A percentile compares a stretch with the other conserved stretches of the same genome.
phyloP scores from a whole-genome alignment of 139 green algal genomes.

The Pleodorina starrii region DNA sequence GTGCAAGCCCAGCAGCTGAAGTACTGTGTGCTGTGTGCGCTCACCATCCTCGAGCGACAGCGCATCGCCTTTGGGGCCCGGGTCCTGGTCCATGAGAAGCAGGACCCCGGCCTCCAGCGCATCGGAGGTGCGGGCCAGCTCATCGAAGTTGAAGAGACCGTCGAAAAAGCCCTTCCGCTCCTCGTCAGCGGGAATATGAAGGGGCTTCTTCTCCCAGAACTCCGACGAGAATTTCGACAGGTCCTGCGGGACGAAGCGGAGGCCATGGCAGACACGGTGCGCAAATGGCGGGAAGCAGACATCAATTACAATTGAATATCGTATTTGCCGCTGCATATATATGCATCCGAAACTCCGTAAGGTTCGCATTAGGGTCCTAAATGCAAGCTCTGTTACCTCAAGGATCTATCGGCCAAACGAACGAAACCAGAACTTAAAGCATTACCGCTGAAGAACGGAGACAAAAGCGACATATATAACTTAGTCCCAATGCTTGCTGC shows the following conservation, averaged over 20 bases:
- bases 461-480: too few species aligned
- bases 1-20: too few species aligned
- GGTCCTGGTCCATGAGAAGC: conserved; percentile 24
- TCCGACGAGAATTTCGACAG: conserved; percentile 36
- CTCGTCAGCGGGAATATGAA: conserved; percentile 54
- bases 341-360: too few species aligned
- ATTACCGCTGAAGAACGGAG: too few species aligned
- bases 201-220: conserved; percentile 61
- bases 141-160: conserved; percentile 15
- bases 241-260: neutral
- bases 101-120: conserved; percentile 3
- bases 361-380: too few species aligned
- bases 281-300: neutral
- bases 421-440: too few species aligned
- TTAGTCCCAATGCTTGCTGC: too few species aligned
- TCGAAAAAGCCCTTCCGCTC: conserved; percentile 56
- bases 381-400: too few species aligned
- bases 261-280: neutral
- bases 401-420: too few species aligned
- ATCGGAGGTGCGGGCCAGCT: conserved; percentile 37
- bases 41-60: conserved; percentile 16
- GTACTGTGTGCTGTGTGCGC: too few species aligned
- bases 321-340: too few species aligned
- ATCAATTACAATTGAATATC: too few species aligned
- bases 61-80: neutral